Evolutionary conservation across 768 basidiomycete genomes (phyloP).

Genomic region (Cantharellus anzutake): DNA sequence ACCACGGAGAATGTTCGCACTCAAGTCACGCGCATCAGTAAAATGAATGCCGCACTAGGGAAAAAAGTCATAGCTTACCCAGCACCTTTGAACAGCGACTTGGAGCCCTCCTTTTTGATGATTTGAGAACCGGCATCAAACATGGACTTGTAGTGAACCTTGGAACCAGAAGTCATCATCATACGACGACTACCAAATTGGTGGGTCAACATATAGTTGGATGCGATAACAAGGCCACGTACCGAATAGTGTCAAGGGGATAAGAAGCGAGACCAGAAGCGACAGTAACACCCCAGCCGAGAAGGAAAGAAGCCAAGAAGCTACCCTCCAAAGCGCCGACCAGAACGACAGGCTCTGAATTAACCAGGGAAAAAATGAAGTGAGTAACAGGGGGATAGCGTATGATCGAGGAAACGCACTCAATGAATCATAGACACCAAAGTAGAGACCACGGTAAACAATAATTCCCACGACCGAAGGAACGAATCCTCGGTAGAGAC

Average conservation of each 20-base stretch:
- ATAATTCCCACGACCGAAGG: constrained; percentile 99
- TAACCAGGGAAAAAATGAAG: background rate
- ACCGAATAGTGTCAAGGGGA: constrained; percentile 84
- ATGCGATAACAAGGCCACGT: constrained; percentile 11
- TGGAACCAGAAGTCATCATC: constrained; percentile 99
- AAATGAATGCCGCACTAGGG: background rate
- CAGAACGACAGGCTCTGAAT: constrained; percentile 84
- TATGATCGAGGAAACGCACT: constrained; percentile 31
- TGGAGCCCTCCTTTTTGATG: constrained; percentile 82
- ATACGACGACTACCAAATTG: constrained; percentile 70
- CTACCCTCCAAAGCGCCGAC: constrained; percentile 89
- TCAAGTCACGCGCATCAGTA: constrained; percentile 10
- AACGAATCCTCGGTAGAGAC: constrained; percentile 99
- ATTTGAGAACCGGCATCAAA: constrained; percentile 93
- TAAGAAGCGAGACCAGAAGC: constrained; percentile 99
- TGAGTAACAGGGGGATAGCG: background rate
- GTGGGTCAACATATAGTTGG: background rate
- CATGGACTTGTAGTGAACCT: constrained; percentile 98
- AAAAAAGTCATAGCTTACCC: constrained; percentile 41
- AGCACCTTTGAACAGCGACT: constrained; percentile 98
- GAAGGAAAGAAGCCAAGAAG: constrained; percentile 90
- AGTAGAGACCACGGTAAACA: constrained; percentile 99
- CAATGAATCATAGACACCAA: constrained; percentile 90
- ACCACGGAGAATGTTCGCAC: constrained; percentile 76
- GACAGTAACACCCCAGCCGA: constrained; percentile 98